Conservation (phyloP, 1,139 yeast species). For the Pichia sorboxylosa region DNA sequence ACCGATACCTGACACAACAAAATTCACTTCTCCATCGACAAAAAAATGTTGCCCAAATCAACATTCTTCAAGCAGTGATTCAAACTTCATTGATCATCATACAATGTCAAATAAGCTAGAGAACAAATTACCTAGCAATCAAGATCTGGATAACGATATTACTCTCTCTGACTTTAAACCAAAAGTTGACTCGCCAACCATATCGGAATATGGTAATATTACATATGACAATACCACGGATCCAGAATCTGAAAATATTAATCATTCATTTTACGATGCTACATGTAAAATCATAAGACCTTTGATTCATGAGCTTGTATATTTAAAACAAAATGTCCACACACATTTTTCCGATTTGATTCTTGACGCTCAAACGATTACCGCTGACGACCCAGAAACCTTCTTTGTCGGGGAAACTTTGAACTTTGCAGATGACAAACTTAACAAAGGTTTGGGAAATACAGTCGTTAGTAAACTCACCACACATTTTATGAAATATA, state of each 20-base stretch:
- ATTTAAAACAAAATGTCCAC: conserved; percentile 63
- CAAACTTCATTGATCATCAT: conserved; percentile 1
- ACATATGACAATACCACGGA: conserved; percentile 4
- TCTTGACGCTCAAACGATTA: conserved; percentile 58
- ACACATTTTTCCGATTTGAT: conserved; percentile 49
- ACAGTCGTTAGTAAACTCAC: conserved; percentile 3
- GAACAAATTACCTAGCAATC: too few relatives aligned
- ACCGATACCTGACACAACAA: too few relatives aligned
- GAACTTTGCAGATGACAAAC: conserved; percentile 23
- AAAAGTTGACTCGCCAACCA: not conserved
- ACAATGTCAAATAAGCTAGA: too few relatives aligned
- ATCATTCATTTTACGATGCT: conserved; percentile 22
- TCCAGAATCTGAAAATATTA: conserved; percentile 11
- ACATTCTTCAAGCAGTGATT: too few relatives aligned
- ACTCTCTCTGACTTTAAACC: not conserved
- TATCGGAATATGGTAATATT: conserved; percentile 1
- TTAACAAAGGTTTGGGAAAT: not conserved
- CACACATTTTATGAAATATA: conserved; percentile 4
- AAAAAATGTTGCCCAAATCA: too few relatives aligned
- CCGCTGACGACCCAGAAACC: conserved; percentile 64
- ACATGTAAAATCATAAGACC: conserved; percentile 34
- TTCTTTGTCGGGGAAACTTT: conserved; percentile 36
- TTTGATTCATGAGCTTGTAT: conserved; percentile 61
- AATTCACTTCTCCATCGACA: not conserved
- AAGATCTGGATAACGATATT: conserved; percentile 14